Evolutionary conservation across 2,329 filamentous ascomycete species (phyloP), one percentile per base, ranked within the genome.

Genomic region (Paramyrothecium sp.): DNA sequence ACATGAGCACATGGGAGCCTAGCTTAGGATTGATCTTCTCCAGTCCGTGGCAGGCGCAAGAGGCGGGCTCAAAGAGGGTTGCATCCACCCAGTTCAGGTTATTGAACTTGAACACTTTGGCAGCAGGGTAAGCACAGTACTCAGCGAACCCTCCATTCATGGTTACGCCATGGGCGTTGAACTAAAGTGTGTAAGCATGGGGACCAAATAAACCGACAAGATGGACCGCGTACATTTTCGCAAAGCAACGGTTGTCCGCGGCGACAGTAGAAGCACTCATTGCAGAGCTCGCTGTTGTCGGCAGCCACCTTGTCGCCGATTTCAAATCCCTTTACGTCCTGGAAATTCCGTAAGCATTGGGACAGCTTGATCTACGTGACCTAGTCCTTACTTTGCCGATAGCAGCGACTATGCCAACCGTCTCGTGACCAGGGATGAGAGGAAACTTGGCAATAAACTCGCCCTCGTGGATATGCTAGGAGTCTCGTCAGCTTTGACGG

Each of bases 91-190:
- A 84, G 33, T 77, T 82, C 41, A 90, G 78, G 70, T 89, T 87
- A 61, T 87, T 72, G 68, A 89, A 83, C 68, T 84, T 83, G 78
- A 89, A 88, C 41, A 89, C 84, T 71, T 79, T 80, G 61, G 73
- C 76, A 54, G 79, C 77, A 12, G 79, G 76, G 65, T 81, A 81
- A 34, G 77, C 76, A 63, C 78, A 79, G 78, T 89, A 91, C 71
- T 91, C 87, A 53, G 88, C 89, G 65, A 91, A 91, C 30, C 88
- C 88, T 64, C 88, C 88, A 60, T 88, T 84, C 72, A 89, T 78
- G 62, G 82, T 86, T n/a, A 86, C 84, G 63, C 84, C 87, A 63
- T 89, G 86, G 20, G 85, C 86, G 63, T 85, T 81, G 71, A 89
- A 87, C 68, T 75, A 49, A n/a, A 53, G 49, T 52, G 33, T 26